Percentiles rank a stretch among this genome's conserved stretches.
phyloP scores from a whole-genome alignment of 768 basidiomycete genomes.

The Leucosporidium scottii region DNA sequence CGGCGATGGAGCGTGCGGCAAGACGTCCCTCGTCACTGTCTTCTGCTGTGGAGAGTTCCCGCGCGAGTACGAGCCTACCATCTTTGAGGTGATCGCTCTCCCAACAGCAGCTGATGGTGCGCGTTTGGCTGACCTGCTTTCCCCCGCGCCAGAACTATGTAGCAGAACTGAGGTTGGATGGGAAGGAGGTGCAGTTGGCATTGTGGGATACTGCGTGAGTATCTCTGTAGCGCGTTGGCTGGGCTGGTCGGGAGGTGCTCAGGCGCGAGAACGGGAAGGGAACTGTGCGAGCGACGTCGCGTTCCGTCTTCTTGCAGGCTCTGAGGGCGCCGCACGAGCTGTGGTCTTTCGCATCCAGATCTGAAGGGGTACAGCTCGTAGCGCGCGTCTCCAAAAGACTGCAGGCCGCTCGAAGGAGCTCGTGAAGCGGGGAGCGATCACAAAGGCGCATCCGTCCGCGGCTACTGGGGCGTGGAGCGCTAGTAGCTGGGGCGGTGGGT shows the following conservation, averaged over 20 bases:
- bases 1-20: slow-evolving; percentile 60
- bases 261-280: neutral
- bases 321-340: neutral
- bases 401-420: neutral
- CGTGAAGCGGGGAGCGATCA: too few relatives aligned
- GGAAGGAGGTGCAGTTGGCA: slow-evolving; percentile 93
- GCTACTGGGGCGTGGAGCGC: too few relatives aligned
- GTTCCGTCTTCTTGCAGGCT: neutral
- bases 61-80: slow-evolving; percentile 66
- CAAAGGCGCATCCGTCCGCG: too few relatives aligned
- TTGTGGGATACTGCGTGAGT: slow-evolving; percentile 99
- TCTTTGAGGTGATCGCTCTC: slow-evolving; percentile 33
- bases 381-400: too few relatives aligned
- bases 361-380: neutral
- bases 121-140: neutral
- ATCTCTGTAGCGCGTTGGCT: too few relatives aligned
- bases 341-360: neutral
- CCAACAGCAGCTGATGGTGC: neutral
- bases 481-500: too few relatives aligned
- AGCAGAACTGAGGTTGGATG: slow-evolving; percentile 93
- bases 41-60: slow-evolving; percentile 93
- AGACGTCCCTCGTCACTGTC: slow-evolving; percentile 82
- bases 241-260: neutral
- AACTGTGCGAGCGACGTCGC: neutral
- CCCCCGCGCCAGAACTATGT: slow-evolving; percentile 70